Evolutionary conservation across 345 rosid species (phyloP), one percentile per base, ranked within the genome.

Genomic region (Salix purpurea): DNA sequence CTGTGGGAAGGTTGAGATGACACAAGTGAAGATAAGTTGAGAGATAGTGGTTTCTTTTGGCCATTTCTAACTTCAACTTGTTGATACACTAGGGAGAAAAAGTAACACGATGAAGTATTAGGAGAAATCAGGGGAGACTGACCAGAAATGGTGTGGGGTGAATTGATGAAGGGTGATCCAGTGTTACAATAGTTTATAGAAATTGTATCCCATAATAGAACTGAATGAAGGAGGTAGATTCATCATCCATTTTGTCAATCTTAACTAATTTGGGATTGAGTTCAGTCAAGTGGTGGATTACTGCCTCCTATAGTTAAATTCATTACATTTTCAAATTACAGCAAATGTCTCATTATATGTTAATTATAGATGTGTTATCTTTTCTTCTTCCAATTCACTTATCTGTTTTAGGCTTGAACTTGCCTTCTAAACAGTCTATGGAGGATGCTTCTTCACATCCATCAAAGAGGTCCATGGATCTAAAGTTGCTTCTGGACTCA

Each of bases 401-500:
- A 40, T 69, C 52, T 58, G 32, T 60, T 60, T 70, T 12, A 36
- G 44, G 39, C 60, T 62, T 68, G 30, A 46, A 67, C 44, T 77
- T 66, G 39, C 76, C 69, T 70, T 69, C 39, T 74, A 50, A 62
- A 70, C 82, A 83, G 88, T 77, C 74, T 82, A 85, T 72, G 67
- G 80, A 78, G 26, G 75, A 71, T 44, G 70, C 69, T 71, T 77
- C 74, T 69, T 83, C 75, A 23, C 75, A 71, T 72, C 77, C 76
- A 56, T 76, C 79, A 19, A 71, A 80, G 73, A 81, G 85, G 82
- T 72, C 76, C 37, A 44, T 69, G 73, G 87, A 88, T 77, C 78
- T 40, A 75, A 83, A 87, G 79, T 76, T 87, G 67, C 84, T 74
- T 77, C 71, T 87, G 67, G 83, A 89, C 83, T 58, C 78, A 39